Evolutionary conservation across 257 asterid genomes (phyloP), one percentile per base, ranked within the genome.

Genomic region (Buddleja alternifolia): DNA sequence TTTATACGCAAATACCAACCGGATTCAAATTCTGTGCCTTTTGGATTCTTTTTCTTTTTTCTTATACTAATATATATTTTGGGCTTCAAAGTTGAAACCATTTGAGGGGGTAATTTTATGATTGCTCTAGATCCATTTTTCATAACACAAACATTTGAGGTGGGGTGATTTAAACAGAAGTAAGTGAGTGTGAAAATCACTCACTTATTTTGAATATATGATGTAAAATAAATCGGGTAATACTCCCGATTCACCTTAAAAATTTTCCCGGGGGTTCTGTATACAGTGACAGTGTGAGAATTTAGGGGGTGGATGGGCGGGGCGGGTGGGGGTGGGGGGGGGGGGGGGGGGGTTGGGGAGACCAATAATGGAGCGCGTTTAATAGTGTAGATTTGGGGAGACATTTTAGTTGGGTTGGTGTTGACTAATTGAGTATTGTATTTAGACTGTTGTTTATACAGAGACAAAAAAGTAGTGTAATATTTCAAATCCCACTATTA

Each of bases 391-490:
- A 39, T 63, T 15, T 40, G 65, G 32, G 76, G 81, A 21, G 61
- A 73, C 73, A 73, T 3, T 68, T 56, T 69, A 70, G 84, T 71
- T 73, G 83, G 78, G 75, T 82, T 80, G 84, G 72, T 78, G 73
- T 82, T 82, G 86, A 78, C 82, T 75, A 73, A 47, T 68, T 69
- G 65, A 44, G 54, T 69, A 32, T 12, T 37, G 75, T 77, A 74
- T 63, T 44, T 66, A 8, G 53, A 44, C 12, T 57, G 20, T 60
- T 20, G 58, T 16, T n/a, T 19, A 19, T 10, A 19, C 6, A 41
- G 39, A 10, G 52, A 24, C 37, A 40, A 59, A 34, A 34, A 61
- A 14, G 5, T 32, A 17, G 7, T 7, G 55, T 34, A 44, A 39
- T 9, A 58, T 20, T 54, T 42, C 34, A 60, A 63, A 57, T 75